Conservation (phyloP, 2,329 filamentous ascomycete genomes). For the Alternaria sp. region DNA sequence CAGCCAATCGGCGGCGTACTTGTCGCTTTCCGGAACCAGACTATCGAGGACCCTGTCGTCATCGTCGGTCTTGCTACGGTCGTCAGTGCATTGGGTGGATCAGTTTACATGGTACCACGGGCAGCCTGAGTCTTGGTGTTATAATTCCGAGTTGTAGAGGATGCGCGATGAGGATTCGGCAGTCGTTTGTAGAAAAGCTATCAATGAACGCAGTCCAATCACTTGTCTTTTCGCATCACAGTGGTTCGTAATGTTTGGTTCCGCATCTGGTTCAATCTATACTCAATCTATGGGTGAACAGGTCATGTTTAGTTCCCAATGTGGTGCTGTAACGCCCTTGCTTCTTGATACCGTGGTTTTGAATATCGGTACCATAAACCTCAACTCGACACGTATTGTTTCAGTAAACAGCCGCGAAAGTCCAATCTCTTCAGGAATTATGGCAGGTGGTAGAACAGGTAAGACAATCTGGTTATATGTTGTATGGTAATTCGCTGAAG, state of each 20-base stretch:
- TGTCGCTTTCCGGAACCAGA: not conserved
- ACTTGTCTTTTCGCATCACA: not conserved
- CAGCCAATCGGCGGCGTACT: not conserved
- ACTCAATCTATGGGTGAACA: not conserved
- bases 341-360: not conserved
- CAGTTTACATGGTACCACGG: not conserved
- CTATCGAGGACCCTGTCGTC: not conserved
- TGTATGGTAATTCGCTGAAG: too few species aligned
- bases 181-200: not conserved
- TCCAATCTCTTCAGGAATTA: too few species aligned
- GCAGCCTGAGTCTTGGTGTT: not conserved
- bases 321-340: not conserved
- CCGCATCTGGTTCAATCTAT: not conserved
- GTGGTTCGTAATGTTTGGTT: not conserved
- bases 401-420: too few species aligned
- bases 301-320: not conserved
- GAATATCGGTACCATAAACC: not conserved
- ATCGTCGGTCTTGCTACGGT: not conserved
- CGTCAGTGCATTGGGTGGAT: not conserved
- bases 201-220: not conserved
- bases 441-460: too few species aligned
- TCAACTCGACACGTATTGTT: too few species aligned
- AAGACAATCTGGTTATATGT: too few species aligned
- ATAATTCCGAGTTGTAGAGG: not conserved
- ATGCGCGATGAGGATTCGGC: not conserved